Percentiles rank a stretch among this genome's conserved stretches.
These are phyloP conservation scores for Cystobasidium sp. DNA, from an alignment of 1,284 basidiomycete species.

Conservation along the genomic window DNA sequence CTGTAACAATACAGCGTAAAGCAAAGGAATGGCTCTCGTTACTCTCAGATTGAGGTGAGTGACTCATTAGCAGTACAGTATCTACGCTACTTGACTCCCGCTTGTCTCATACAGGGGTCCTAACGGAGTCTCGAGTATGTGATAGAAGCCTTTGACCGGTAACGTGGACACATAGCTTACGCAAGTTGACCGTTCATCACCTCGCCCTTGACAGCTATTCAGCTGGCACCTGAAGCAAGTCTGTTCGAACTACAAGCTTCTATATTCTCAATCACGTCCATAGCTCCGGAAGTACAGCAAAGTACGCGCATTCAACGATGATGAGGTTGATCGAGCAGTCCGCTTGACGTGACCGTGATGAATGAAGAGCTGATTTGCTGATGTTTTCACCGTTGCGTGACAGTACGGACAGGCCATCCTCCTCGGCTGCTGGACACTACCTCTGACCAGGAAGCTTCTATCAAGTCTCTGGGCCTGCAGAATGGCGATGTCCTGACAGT, in stretches of 20 bases:
- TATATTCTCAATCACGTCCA: slow-evolving; percentile 33
- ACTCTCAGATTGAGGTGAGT: slow-evolving; percentile 32
- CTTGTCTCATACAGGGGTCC: slow-evolving; percentile 30
- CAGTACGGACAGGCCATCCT: slow-evolving; percentile 85
- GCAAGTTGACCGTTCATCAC: background rate
- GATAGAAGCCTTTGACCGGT: background rate
- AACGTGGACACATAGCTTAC: background rate
- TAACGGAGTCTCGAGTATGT: slow-evolving; percentile 24
- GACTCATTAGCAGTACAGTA: background rate
- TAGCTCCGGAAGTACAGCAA: slow-evolving; percentile 37
- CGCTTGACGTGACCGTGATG: too few species aligned
- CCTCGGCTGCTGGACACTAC: slow-evolving; percentile 71
- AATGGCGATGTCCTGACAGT: slow-evolving; percentile 83
- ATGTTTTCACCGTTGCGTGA: background rate
- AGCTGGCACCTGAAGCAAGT: slow-evolving; percentile 31
- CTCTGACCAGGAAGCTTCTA: slow-evolving; percentile 65
- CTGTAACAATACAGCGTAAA: background rate
- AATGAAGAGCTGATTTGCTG: background rate
- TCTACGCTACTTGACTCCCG: background rate
- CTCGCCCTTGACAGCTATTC: slow-evolving; percentile 11
- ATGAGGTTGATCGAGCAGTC: background rate
- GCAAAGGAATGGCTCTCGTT: slow-evolving; percentile 4
- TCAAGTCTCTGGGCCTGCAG: slow-evolving; percentile 75
- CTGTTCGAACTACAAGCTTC: slow-evolving; percentile 43
- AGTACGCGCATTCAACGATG: slow-evolving; percentile 24